A percentile compares a stretch with the other conserved stretches of the same genome.
These are phyloP conservation scores for Boletus rubroflammeus DNA, from an alignment of 768 basidiomycete genomes.

Conservation along the genomic window DNA sequence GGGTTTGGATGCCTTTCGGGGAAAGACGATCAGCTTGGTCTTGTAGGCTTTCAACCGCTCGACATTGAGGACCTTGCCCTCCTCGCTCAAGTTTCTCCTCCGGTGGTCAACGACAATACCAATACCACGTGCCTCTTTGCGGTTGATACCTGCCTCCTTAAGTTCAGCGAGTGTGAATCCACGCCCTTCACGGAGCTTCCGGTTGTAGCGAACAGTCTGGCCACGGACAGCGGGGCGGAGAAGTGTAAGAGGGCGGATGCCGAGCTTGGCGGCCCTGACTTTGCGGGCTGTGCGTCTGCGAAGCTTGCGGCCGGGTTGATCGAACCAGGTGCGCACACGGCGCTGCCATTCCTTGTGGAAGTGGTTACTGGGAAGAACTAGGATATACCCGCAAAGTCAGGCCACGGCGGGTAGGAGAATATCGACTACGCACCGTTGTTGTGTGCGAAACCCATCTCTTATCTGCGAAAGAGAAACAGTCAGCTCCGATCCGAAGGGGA, in stretches of 20 bases:
- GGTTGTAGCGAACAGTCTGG: slow-evolving; percentile 97
- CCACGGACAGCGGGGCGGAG: slow-evolving; percentile 97
- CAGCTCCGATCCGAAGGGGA: slow-evolving; percentile 4
- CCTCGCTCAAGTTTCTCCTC: slow-evolving; percentile 93
- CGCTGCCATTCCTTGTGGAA: slow-evolving; percentile 99
- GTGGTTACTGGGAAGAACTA: slow-evolving; percentile 89
- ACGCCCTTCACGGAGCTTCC: slow-evolving; percentile 93
- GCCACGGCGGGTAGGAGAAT: slow-evolving; percentile 26
- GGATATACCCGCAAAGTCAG: slow-evolving; percentile 12
- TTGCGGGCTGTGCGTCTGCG: slow-evolving; percentile 91
- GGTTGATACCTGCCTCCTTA: slow-evolving; percentile 92
- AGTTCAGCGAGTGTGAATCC: slow-evolving; percentile 94
- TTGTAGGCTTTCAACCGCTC: slow-evolving; percentile 94
- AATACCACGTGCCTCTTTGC: slow-evolving; percentile 88
- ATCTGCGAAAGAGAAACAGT: slow-evolving; percentile 22
- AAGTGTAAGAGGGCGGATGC: slow-evolving; percentile 85
- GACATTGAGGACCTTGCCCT: slow-evolving; percentile 94
- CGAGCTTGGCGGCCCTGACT: slow-evolving; percentile 84
- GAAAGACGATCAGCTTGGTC: slow-evolving; percentile 91
- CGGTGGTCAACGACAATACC: slow-evolving; percentile 97
- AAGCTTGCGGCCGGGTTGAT: slow-evolving; percentile 98
- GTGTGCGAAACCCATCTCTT: slow-evolving; percentile 36
- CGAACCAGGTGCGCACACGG: slow-evolving; percentile 96
- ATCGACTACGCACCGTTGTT: slow-evolving; percentile 30
- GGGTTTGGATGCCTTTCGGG: slow-evolving; percentile 90